Evolutionary conservation across 176 grass and related monocot species (phyloP).

Genomic region (Aegilops longissima): DNA sequence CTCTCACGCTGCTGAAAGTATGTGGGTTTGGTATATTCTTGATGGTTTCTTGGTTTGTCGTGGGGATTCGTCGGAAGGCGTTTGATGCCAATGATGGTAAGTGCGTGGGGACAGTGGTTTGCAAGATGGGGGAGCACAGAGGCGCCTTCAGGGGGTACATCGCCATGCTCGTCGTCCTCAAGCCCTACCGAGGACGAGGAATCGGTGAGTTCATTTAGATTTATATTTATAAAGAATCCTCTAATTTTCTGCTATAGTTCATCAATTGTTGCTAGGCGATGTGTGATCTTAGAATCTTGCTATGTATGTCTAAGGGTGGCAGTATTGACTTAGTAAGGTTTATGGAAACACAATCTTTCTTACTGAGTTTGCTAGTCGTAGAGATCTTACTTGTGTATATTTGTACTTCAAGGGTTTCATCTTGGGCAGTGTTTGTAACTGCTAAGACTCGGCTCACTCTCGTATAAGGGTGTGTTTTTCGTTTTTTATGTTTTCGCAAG

Average conservation of each 20-base stretch:
- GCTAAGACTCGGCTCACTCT: background rate
- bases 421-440: background rate
- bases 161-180: slow-evolving; percentile 93
- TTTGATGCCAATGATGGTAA: slow-evolving; percentile 53
- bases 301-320: background rate
- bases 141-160: slow-evolving; percentile 80
- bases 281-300: background rate
- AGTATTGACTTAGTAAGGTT: background rate
- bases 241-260: background rate
- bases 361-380: background rate
- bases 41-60: background rate
- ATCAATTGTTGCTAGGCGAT: background rate
- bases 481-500: background rate
- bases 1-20: background rate
- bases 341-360: background rate
- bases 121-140: slow-evolving; percentile 93
- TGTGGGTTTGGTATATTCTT: slow-evolving; percentile 6
- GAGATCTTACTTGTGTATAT: background rate
- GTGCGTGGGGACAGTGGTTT: slow-evolving; percentile 95
- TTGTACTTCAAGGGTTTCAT: background rate
- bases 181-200: slow-evolving; percentile 85
- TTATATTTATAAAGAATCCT: background rate
- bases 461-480: background rate
- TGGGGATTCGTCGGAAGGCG: slow-evolving; percentile 22
- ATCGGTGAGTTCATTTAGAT: slow-evolving; percentile 48